These are phyloP conservation scores for Annona cherimola DNA, from an alignment of 164 flowering plant species.

Conservation along the genomic window DNA sequence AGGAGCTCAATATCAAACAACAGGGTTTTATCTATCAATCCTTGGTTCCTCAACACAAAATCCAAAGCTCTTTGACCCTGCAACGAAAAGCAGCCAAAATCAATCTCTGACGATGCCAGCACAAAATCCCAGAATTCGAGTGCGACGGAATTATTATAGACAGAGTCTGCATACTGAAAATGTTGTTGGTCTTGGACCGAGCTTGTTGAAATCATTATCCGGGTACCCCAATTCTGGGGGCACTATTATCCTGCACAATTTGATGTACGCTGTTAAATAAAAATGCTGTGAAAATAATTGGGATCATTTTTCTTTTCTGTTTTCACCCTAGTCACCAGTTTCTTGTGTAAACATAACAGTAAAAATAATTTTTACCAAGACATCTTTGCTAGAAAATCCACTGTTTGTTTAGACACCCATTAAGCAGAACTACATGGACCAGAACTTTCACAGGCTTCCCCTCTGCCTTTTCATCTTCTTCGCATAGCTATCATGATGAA, in stretches of 20 bases:
- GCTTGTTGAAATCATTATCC: constrained; percentile 75
- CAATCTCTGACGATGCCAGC: neutral
- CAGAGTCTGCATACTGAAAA: constrained; percentile 53
- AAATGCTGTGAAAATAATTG: neutral
- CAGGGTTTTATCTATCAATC: constrained; percentile 92
- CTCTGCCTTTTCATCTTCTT: too few species aligned
- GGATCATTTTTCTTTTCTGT: neutral
- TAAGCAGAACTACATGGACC: too few species aligned
- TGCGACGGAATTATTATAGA: neutral
- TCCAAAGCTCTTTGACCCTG: constrained; percentile 96
- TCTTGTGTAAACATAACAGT: too few species aligned
- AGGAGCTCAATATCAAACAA: constrained; percentile 90
- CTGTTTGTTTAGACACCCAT: too few species aligned
- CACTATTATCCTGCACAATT: constrained; percentile 79
- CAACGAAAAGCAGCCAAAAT: neutral
- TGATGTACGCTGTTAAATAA: constrained; percentile 21
- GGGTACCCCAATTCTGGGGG: constrained; percentile 98
- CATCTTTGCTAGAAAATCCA: too few species aligned
- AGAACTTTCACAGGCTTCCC: too few species aligned
- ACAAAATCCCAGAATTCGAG: neutral
- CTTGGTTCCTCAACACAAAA: constrained; percentile 95
- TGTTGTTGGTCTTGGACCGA: constrained; percentile 80
- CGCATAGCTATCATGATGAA: too few species aligned
- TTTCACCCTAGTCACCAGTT: too few species aligned
- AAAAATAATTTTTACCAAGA: too few species aligned